phyloP scores from a whole-genome alignment of 352 stramenopile species.

The Pythium biforme region DNA sequence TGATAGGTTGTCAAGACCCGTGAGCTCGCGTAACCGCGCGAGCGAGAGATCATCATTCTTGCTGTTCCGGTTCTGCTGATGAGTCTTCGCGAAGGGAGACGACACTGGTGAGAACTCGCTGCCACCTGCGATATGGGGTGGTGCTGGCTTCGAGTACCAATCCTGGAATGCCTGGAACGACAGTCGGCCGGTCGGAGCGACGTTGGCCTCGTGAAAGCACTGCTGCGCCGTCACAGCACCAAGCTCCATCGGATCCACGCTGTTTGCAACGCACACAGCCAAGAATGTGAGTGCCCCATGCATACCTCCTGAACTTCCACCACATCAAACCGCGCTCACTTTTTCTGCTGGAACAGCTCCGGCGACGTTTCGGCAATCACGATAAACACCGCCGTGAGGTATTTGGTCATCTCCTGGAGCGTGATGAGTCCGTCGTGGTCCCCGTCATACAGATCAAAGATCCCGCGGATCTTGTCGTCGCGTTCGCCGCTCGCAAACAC shows the following conservation, averaged over 20 bases:
- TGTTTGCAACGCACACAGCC: slow-evolving; percentile 18
- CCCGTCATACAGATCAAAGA: slow-evolving; percentile 85
- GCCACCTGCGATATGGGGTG: slow-evolving; percentile 40
- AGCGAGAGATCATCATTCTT: slow-evolving; percentile 25
- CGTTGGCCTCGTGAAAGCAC: slow-evolving; percentile 70
- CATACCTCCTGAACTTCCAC: background rate
- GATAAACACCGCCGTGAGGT: slow-evolving; percentile 82
- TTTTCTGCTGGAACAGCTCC: slow-evolving; percentile 70
- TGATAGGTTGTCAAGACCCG: slow-evolving; percentile 46
- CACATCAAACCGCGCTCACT: slow-evolving; percentile 29
- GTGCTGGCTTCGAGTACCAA: slow-evolving; percentile 76
- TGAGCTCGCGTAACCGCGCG: slow-evolving; percentile 46
- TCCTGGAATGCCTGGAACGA: slow-evolving; percentile 70
- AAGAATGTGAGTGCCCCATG: too few relatives aligned
- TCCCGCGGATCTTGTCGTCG: slow-evolving; percentile 82
- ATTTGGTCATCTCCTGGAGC: slow-evolving; percentile 84
- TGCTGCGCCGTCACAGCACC: slow-evolving; percentile 64
- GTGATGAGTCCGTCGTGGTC: slow-evolving; percentile 85
- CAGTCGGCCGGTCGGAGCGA: slow-evolving; percentile 65
- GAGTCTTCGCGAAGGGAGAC: background rate
- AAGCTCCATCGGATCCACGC: slow-evolving; percentile 62
- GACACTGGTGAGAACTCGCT: background rate
- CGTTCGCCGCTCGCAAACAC: slow-evolving; percentile 79
- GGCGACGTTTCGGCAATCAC: slow-evolving; percentile 70
- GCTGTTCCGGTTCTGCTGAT: slow-evolving; percentile 1